Evolutionary conservation across 805 yeast genomes (phyloP), one percentile per base, ranked within the genome.

Genomic region (Yarrowia osloensis): DNA sequence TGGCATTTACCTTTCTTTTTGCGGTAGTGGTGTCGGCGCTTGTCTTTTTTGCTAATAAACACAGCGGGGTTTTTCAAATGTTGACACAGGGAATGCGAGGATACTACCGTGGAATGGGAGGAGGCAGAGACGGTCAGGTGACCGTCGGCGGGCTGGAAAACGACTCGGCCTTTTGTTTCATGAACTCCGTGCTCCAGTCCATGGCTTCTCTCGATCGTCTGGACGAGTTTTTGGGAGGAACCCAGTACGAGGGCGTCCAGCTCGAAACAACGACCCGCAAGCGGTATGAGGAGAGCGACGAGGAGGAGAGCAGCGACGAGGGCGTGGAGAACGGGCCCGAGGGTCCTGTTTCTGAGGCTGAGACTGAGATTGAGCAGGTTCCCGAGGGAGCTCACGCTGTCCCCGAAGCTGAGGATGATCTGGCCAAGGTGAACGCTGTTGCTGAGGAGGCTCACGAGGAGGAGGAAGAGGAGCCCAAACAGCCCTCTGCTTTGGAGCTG

Each of bases 91-190:
- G 37, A 49, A 59, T 52, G 67, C 24, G 47, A 47, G 40, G 67
- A 24, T 50, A 71, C 67, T 9, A 62, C 69, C 22, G 76, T 70
- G 62, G 70, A 65, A 49, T 57, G 67, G 5, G 65, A 71, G n/a
- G 70, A 71, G 31, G 71, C 71, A 63, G 67, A 33, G 42, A 68
- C 67, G 21, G 73, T 7, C 49, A 39, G 21, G 63, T 72, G 65
- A 73, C 83, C 65, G 84, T 91, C 37, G 97, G 97, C 28, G 98
- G 98, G 0, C 81, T 93, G 40, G 83, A 85, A 68, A 93, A 93
- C 75, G 97, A 91, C 70, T 97, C 98, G 15, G 93, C 93, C 74
- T 91, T 97, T 0, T 93, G 98, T 76, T 93, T 93, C 73, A 91
- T 92, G 96, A 93, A 93, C 77, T 86, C 92, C 26, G 97, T 93